Base-by-base conservation (phyloP, 2,329 filamentous ascomycete genomes). In the Dactylellina leptospora region DNA sequence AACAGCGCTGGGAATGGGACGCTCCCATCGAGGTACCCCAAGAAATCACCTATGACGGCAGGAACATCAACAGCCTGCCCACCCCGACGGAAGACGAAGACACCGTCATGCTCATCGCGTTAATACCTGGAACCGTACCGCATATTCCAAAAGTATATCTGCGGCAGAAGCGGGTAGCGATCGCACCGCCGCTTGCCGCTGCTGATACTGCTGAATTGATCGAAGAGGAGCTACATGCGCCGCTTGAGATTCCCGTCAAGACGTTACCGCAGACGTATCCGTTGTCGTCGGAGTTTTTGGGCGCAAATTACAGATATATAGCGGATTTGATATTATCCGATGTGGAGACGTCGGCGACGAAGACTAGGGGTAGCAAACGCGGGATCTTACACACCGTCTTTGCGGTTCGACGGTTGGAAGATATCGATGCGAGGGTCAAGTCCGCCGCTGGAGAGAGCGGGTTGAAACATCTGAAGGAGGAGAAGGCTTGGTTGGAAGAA, bases 141-240 rank as follows among this genome's bases (percentile, higher is more conserved):
- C 68, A 72, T 38, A 72, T 72, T 36, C 61, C 68, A 53, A 72
- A 72, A 27, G 68, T 72, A 16, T 72, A 72, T 27, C 68, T 72
- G 44, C 58, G 68, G 59, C 68, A 72, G 59, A 63, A 72, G 44
- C 58, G 33, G 9, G 44, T 28, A 6, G 51, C 51, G 23, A 64
- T 58, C 13, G 59, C 53, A 18, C 68, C 68, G 18, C 68, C 58
- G 3, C 27, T 63, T 6, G 42, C 68, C 4, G 44, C 53, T 9
- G 28, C 27, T 16, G 28, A 27, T 2, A 36, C 53, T 9, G 28
- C 27, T 16, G 28, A 27, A 9, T 51, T 63, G 33, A 10, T 10
- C 20, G 58, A 72, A 8, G 68, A 64, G 16, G 53, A 58, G 22
- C 58, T 56, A 23, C 23, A 54, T 11, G 60, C 68, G 44, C 53